Evolutionary conservation across 2,329 filamentous ascomycete genomes (phyloP), one percentile per base, ranked within the genome.

Genomic region (Capronia coronata): DNA sequence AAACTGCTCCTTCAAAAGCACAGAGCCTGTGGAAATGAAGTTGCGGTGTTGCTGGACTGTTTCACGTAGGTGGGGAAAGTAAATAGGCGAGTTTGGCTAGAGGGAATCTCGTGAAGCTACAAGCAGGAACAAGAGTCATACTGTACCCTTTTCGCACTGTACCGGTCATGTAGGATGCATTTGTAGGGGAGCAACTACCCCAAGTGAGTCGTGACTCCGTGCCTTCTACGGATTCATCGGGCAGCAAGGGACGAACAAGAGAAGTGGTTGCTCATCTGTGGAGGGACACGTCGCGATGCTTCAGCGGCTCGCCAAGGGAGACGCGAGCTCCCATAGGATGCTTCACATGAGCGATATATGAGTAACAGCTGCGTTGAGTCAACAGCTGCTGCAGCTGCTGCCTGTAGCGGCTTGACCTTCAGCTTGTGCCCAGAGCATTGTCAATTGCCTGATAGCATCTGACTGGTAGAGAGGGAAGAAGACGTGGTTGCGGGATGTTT

Each of bases 231-330:
- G 44, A 35, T 46, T 40, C 46, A 48, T 56, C 48, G 54, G 54
- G 54, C 51, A 56, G 54, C 54, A 52, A 54, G 38, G 23, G 23
- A 48, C 39, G 14, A 49, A 52, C 42, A 51, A 48, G 47, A 37
- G 53, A 52, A 49, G 50, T 35, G 22, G 44, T 49, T 46, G 44
- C 25, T 41, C 23, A 44, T 25, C 27, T 25, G 38, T 16, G 18
- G 23, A 37, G 19, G 43, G 39, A 56, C 54, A 56, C 54, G 54
- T 56, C 48, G 54, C 54, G 39, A 37, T 41, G 25, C 44, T 29
- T 49, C 37, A 56, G 52, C 38, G 54, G 54, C 38, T 51, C 51
- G 51, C 48, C 49, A 53, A 47, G 43, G n/a, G 6, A 27, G 14
- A 13, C 8, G 18, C n/a, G 39, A 9, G 10, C 22, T 23, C 39